Base-by-base conservation (phyloP, 192 early-diverging fungal species). In the Mycoemilia scoparia region DNA sequence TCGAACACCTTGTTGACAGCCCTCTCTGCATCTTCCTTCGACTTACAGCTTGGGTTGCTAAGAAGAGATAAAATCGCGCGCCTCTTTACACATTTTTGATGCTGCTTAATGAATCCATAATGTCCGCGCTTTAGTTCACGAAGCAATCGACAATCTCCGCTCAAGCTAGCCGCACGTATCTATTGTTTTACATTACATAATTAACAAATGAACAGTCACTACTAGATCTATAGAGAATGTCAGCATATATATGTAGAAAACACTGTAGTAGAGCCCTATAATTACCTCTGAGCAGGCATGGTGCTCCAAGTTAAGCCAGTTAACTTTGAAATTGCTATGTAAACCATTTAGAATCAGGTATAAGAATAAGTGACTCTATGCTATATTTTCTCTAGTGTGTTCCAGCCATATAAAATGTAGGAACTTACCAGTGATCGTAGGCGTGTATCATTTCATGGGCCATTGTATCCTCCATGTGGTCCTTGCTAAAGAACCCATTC, bases 361-460 rank as follows among this genome's bases (percentile, higher is more conserved):
- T n/a, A n/a, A n/a, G n/a, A n/a, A n/a, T n/a, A n/a, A n/a, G n/a
- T n/a, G n/a, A n/a, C n/a, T n/a, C n/a, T n/a, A n/a, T n/a, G n/a
- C n/a, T n/a, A n/a, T n/a, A n/a, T n/a, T n/a, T n/a, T n/a, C n/a
- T n/a, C n/a, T n/a, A n/a, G n/a, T n/a, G n/a, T n/a, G n/a, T n/a
- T n/a, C n/a, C n/a, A n/a, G n/a, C n/a, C n/a, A n/a, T n/a, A n/a
- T n/a, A n/a, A n/a, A n/a, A n/a, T n/a, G n/a, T n/a, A n/a, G n/a
- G n/a, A n/a, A n/a, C n/a, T n/a, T n/a, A n/a, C n/a, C n/a, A n/a
- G n/a, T 85, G 65, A 34, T 85, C 82, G 46, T 77, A 82, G 32
- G 79, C 77, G 43, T 85, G 82, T 17, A 85, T 60, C 77, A 85
- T 76, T 49, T 96, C 91, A 43, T 96, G 91, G 5, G 82, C 80